A percentile compares a stretch with the other conserved stretches of the same genome.
phyloP scores from a whole-genome alignment of 164 flowering plant genomes.

The Aristolochia californica region DNA sequence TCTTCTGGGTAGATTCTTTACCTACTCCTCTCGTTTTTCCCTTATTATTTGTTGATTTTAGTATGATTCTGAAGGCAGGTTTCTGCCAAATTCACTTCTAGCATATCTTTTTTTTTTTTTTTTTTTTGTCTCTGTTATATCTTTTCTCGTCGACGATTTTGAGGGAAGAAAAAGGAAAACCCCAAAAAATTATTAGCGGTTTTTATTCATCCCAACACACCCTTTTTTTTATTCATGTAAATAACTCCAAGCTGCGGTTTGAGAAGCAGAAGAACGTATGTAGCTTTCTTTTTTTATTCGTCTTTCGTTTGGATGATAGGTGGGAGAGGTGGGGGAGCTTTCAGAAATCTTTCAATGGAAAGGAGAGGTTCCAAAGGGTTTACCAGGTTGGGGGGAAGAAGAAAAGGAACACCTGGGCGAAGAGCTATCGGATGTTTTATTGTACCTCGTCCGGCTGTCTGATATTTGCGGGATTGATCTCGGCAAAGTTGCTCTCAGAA shows the following conservation, averaged over 20 bases:
- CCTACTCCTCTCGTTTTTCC: neutral
- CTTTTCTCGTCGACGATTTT: too few relatives aligned
- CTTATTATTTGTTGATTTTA: neutral
- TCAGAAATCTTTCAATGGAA: conserved; percentile 51
- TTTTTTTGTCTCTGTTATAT: too few relatives aligned
- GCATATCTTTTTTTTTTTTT: too few relatives aligned
- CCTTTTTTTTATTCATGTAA: neutral
- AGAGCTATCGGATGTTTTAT: conserved; percentile 49
- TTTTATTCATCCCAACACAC: too few relatives aligned
- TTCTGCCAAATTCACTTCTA: too few relatives aligned
- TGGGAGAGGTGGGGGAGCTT: conserved; percentile 36
- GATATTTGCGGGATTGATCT: conserved; percentile 50
- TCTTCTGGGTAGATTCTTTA: too few relatives aligned
- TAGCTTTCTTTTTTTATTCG: too few relatives aligned
- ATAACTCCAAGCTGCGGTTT: too few relatives aligned
- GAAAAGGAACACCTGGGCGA: conserved; percentile 46
- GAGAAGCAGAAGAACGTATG: neutral
- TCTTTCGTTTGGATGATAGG: conserved; percentile 10
- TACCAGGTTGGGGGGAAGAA: conserved; percentile 30
- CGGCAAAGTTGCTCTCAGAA: conserved; percentile 39
- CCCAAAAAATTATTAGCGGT: too few relatives aligned
- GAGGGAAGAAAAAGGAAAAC: too few relatives aligned
- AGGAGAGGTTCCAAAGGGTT: conserved; percentile 39
- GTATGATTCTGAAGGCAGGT: too few relatives aligned
- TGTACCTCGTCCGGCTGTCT: conserved; percentile 39